Conservation (phyloP, 2,329 filamentous ascomycete genomes). For the Penicillium sp. region DNA sequence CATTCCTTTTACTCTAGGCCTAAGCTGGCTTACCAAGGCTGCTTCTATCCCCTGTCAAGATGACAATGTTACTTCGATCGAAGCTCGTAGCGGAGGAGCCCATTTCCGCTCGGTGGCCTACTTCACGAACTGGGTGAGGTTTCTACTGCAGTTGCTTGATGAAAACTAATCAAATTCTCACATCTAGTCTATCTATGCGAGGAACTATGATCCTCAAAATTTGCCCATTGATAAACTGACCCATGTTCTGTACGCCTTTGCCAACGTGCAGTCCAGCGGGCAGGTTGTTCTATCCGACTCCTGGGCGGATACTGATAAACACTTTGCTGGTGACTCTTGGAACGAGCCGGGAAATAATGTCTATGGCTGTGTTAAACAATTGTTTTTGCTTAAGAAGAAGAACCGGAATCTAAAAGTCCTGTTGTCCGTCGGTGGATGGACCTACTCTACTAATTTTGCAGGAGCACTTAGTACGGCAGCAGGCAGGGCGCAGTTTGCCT, state of each 20-base stretch:
- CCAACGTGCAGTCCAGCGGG: constrained; percentile 72
- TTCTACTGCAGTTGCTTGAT: not conserved
- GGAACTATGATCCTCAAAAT: constrained; percentile 80
- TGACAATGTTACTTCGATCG: constrained; percentile 8
- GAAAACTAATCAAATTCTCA: not conserved
- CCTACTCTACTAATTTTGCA: constrained; percentile 75
- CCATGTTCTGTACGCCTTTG: constrained; percentile 88
- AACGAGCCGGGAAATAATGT: constrained; percentile 72
- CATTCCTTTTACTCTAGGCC: constrained; percentile 10
- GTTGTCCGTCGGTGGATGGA: constrained; percentile 81
- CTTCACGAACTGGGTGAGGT: constrained; percentile 48
- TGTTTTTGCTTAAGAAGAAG: constrained; percentile 72
- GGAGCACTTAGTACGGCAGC: constrained; percentile 63
- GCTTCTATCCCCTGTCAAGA: constrained; percentile 9
- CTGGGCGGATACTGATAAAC: constrained; percentile 69
- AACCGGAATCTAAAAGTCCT: constrained; percentile 76
- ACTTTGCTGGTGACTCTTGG: constrained; percentile 65
- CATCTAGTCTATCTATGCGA: constrained; percentile 73
- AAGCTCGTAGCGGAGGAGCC: constrained; percentile 14
- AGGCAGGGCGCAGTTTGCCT: constrained; percentile 67
- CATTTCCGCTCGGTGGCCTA: constrained; percentile 42
- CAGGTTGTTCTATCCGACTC: constrained; percentile 74
- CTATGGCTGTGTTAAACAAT: constrained; percentile 75
- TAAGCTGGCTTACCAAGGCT: constrained; percentile 12
- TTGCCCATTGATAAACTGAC: constrained; percentile 79